phyloP scores from a whole-genome alignment of 2,329 filamentous ascomycete genomes.

The Pseudocercospora fijiensis region DNA sequence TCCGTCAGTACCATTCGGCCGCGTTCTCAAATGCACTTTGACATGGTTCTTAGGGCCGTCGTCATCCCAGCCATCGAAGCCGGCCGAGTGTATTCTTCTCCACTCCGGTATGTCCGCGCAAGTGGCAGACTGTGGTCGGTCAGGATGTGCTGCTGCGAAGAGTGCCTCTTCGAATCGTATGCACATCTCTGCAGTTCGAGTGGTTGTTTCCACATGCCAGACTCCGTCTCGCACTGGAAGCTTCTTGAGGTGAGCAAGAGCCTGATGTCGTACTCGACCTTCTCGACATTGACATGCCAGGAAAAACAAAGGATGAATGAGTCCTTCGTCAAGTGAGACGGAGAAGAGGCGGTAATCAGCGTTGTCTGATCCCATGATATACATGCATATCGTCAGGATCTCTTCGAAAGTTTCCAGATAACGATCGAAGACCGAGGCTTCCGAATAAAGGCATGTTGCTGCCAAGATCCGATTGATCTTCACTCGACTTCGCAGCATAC shows the following conservation, averaged over 20 bases:
- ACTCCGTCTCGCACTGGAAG: constrained; percentile 29
- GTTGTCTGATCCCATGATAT: constrained; percentile 33
- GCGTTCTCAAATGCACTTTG: constrained; percentile 22
- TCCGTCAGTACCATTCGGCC: constrained; percentile 36
- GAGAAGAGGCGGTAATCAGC: constrained; percentile 32
- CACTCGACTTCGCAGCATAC: constrained; percentile 32
- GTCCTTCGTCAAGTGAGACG: constrained; percentile 35
- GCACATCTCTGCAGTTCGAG: constrained; percentile 26
- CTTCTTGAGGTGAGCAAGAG: constrained; percentile 28
- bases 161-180: constrained; percentile 32
- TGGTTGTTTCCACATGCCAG: constrained; percentile 36
- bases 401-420: constrained; percentile 35
- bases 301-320: constrained; percentile 35
- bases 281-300: constrained; percentile 35
- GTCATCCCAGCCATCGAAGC: constrained; percentile 30
- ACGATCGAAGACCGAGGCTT: constrained; percentile 30
- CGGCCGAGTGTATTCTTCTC: constrained; percentile 31
- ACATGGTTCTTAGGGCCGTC: constrained; percentile 23
- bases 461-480: constrained; percentile 35
- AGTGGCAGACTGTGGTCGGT: neutral
- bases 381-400: constrained; percentile 33
- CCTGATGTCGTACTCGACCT: constrained; percentile 30
- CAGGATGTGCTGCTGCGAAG: constrained; percentile 14
- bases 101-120: constrained; percentile 35
- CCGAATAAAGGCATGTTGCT: constrained; percentile 32